Conservation (phyloP, 192 early-diverging fungal species). For the Coemansia sp. region DNA sequence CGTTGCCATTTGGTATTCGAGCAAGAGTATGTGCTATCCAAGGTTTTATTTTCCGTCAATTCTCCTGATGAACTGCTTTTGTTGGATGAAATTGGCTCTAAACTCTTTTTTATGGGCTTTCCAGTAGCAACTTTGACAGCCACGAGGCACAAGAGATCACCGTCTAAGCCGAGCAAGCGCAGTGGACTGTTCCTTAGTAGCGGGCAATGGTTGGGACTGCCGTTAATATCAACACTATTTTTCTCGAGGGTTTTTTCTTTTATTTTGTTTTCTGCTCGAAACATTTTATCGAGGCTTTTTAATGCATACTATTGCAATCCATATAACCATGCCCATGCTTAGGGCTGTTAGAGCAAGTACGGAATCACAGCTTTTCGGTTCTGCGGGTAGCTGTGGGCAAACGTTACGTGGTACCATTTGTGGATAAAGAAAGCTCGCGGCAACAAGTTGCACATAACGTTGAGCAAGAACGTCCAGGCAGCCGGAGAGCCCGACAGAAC, state of each 20-base stretch:
- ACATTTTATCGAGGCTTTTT: not conserved
- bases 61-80: not conserved
- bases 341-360: conserved; percentile 25
- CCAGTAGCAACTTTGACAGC: not conserved
- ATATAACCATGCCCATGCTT: not conserved
- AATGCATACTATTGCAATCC: not conserved
- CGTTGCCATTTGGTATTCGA: not conserved
- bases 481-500: conserved; percentile 38
- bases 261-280: not conserved
- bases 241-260: not conserved
- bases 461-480: conserved; percentile 47
- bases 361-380: conserved; percentile 48
- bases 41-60: too few species aligned
- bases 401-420: conserved; percentile 39
- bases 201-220: too few species aligned
- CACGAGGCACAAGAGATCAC: not conserved
- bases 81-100: not conserved
- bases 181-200: not conserved
- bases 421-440: conserved; percentile 49
- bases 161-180: not conserved
- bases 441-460: conserved; percentile 34
- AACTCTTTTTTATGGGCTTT: not conserved
- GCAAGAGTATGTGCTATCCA: too few species aligned
- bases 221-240: too few species aligned
- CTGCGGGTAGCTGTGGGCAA: conserved; percentile 37